Evolutionary conservation across 345 rosid genomes (phyloP), one percentile per base, ranked within the genome.

Genomic region (Gossypium mustelinum): DNA sequence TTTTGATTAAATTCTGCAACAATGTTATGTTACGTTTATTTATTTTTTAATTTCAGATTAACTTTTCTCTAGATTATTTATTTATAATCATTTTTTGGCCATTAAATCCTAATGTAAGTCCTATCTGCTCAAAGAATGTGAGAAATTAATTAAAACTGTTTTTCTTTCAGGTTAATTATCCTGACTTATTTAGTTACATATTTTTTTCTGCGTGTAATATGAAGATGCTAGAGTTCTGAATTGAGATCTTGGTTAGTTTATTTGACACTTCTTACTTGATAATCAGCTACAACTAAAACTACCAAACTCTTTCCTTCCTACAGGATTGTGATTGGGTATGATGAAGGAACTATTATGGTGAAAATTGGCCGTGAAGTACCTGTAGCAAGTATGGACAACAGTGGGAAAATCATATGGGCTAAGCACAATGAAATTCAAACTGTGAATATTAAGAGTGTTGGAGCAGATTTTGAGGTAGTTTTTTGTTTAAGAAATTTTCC

Each of bases 381-480:
- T 79, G 97, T 96, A 12, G 99, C 99, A 68, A 96, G 99, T 84
- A 96, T 96, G 99, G 99, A 96, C 79, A 96, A 86, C 77, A 89
- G 94, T 72, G 99, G 99, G 70, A 96, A 96, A 84, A 93, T 96
- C 83, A 93, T 93, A 80, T 96, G 99, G 99, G 98, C 99, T 34
- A 96, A 93, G 88, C 99, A 93, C 82, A 96, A 96, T 86, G 99
- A 96, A 84, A 89, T 96, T 82, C 99, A 96, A 83, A 93, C 99
- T 63, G 97, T 93, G 67, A 96, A 96, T 84, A 89, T 96, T 81
- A 96, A 93, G 92, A 93, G 92, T 85, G 89, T 93, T 20, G 98
- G 97, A 72, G 93, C 97, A 78, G 97, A 88, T 86, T 90, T 79
- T 83, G 99, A 96, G 99, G 99, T 90, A 70, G 54, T 52, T 44